Conservation (phyloP, 768 basidiomycete species). For the Macrocybe gigantea region DNA sequence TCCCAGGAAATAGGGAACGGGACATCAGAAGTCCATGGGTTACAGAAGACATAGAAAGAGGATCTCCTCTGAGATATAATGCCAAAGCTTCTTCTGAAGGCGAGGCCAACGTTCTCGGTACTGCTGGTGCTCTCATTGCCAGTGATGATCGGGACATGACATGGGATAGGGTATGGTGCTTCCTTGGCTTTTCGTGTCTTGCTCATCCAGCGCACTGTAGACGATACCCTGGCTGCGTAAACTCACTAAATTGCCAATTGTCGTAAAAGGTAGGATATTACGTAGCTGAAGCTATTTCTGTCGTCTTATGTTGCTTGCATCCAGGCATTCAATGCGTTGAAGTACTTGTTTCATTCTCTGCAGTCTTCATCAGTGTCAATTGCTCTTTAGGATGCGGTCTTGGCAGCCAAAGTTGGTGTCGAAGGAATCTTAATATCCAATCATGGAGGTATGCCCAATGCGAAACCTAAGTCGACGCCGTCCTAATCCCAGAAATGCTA, state of each 20-base stretch:
- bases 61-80: slow-evolving; percentile 22
- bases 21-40: slow-evolving; percentile 61
- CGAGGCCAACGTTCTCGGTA: slow-evolving; percentile 45
- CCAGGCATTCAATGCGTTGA: slow-evolving; percentile 71
- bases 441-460: slow-evolving; percentile 66
- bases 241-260: slow-evolving; percentile 65
- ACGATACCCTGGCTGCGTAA: slow-evolving; percentile 74
- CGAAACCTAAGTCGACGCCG: background rate
- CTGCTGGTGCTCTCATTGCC: slow-evolving; percentile 59
- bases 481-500: slow-evolving; percentile 14
- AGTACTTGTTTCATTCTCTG: slow-evolving; percentile 28
- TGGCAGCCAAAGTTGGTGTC: slow-evolving; percentile 78
- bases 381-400: slow-evolving; percentile 66
- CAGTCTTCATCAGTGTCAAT: slow-evolving; percentile 4
- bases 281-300: background rate
- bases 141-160: slow-evolving; percentile 74
- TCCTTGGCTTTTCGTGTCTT: background rate
- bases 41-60: slow-evolving; percentile 50
- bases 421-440: slow-evolving; percentile 89
- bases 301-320: background rate
- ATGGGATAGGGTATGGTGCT: slow-evolving; percentile 54
- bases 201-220: slow-evolving; percentile 21
- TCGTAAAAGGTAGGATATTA: slow-evolving; percentile 55
- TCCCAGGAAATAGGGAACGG: slow-evolving; percentile 73
- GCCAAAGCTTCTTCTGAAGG: slow-evolving; percentile 26